Evolutionary conservation across 176 grass and related monocot species (phyloP).

Genomic region (Carex parvula): DNA sequence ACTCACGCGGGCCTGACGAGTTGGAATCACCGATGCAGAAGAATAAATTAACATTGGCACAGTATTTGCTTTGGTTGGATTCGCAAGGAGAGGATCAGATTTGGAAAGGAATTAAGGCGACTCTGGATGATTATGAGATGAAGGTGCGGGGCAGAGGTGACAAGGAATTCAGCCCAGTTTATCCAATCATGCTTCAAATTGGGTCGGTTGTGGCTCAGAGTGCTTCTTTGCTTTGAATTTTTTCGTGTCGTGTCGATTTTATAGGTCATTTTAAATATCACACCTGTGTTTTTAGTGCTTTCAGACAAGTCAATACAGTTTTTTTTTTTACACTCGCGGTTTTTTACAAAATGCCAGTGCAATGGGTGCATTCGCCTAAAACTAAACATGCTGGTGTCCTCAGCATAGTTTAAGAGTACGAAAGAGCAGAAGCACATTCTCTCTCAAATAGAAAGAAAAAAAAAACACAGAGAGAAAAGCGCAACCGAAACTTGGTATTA

Average conservation of each 20-base stretch:
- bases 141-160: slow-evolving; percentile 60
- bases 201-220: slow-evolving; percentile 51
- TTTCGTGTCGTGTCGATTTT: not conserved
- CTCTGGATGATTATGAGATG: slow-evolving; percentile 79
- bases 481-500: not conserved
- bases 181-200: slow-evolving; percentile 83
- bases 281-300: not conserved
- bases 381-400: not conserved
- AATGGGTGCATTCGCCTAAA: not conserved
- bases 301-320: slow-evolving; percentile 7
- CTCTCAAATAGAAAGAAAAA: not conserved
- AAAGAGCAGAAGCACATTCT: not conserved
- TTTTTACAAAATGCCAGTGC: not conserved
- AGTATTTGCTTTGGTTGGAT: slow-evolving; percentile 96
- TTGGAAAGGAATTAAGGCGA: slow-evolving; percentile 93
- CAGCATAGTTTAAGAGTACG: not conserved
- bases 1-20: slow-evolving; percentile 81
- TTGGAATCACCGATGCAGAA: slow-evolving; percentile 86
- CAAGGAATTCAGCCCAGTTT: slow-evolving; percentile 82
- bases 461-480: not conserved
- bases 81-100: slow-evolving; percentile 84
- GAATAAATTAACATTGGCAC: slow-evolving; percentile 62
- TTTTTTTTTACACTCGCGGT: not conserved
- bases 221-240: slow-evolving; percentile 8
- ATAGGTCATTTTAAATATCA: not conserved